phyloP scores from a whole-genome alignment of 1,139 yeast species.

The Diutina scorzettiae region DNA sequence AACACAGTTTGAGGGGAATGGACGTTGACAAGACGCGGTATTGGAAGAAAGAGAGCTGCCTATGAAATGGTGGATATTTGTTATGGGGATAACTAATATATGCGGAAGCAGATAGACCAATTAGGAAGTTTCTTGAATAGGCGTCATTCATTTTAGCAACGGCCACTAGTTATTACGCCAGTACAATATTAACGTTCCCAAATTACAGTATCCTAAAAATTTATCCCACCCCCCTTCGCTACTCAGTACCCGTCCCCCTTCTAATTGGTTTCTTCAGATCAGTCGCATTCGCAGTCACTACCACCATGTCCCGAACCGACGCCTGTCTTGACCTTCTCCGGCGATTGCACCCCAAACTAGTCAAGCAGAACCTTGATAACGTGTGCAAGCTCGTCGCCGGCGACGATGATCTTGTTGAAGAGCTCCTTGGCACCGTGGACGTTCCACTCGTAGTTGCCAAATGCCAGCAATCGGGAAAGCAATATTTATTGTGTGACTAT shows the following conservation, averaged over 20 bases:
- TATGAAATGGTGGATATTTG: too few relatives aligned
- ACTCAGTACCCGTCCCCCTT: background rate
- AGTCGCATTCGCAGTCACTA: background rate
- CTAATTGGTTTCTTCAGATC: background rate
- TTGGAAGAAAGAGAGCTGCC: too few relatives aligned
- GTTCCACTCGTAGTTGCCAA: conserved; percentile 56
- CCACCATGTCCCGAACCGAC: conserved; percentile 23
- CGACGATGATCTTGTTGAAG: conserved; percentile 60
- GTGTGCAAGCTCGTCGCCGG: conserved; percentile 65
- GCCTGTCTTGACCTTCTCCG: conserved; percentile 82
- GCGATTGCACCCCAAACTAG: conserved; percentile 69
- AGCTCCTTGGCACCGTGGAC: conserved; percentile 76
- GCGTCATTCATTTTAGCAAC: too few relatives aligned
- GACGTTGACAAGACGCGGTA: too few relatives aligned
- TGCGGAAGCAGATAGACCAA: too few relatives aligned
- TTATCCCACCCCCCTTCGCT: background rate
- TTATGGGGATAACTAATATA: too few relatives aligned
- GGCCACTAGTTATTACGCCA: too few relatives aligned
- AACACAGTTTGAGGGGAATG: too few relatives aligned
- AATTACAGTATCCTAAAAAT: too few relatives aligned
- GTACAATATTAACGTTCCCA: too few relatives aligned
- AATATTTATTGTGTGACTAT: conserved; percentile 80
- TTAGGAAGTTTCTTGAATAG: too few relatives aligned
- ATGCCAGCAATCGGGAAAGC: conserved; percentile 52
- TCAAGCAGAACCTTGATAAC: conserved; percentile 48